These are phyloP conservation scores for Periconia macrospinosa DNA, from an alignment of 2,329 filamentous ascomycete genomes.

Conservation along the genomic window DNA sequence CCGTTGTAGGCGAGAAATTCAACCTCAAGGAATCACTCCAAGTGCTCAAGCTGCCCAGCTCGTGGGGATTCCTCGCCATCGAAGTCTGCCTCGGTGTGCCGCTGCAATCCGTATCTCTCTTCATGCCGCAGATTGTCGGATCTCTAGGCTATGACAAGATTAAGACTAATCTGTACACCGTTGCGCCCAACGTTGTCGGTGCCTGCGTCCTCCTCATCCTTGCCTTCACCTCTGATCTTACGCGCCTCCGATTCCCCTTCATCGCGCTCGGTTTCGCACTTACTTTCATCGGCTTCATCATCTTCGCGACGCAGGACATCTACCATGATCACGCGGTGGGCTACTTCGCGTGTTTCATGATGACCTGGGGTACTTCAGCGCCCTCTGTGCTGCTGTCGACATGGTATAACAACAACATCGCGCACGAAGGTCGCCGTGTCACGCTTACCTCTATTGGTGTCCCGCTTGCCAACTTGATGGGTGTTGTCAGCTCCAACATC, in stretches of 20 bases:
- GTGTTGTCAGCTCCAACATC: conserved; percentile 69
- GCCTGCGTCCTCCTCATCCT: conserved; percentile 72
- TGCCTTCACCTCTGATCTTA: conserved; percentile 70
- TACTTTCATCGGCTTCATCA: conserved; percentile 76
- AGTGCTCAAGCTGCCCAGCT: conserved; percentile 58
- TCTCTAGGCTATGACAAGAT: conserved; percentile 58
- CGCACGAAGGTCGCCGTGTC: conserved; percentile 72
- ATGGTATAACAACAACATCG: conserved; percentile 84
- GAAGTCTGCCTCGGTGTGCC: conserved; percentile 64
- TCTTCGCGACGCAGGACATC: conserved; percentile 72
- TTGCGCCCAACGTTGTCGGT: conserved; percentile 76
- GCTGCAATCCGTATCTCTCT: conserved; percentile 59
- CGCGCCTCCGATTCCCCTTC: conserved; percentile 71
- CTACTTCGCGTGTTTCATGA: conserved; percentile 79
- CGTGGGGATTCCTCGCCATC: conserved; percentile 58
- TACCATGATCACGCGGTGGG: conserved; percentile 63
- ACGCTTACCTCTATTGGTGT: conserved; percentile 72
- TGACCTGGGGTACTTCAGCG: conserved; percentile 78
- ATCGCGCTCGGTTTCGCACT: conserved; percentile 73
- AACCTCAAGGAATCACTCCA: conserved; percentile 53
- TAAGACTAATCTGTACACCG: conserved; percentile 78
- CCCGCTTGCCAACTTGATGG: conserved; percentile 76
- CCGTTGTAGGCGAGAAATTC: conserved; percentile 61
- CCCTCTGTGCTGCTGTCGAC: conserved; percentile 69
- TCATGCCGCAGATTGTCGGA: conserved; percentile 61